phyloP scores from a whole-genome alignment of 306 rosid species.

The Pyrus betulifolia region DNA sequence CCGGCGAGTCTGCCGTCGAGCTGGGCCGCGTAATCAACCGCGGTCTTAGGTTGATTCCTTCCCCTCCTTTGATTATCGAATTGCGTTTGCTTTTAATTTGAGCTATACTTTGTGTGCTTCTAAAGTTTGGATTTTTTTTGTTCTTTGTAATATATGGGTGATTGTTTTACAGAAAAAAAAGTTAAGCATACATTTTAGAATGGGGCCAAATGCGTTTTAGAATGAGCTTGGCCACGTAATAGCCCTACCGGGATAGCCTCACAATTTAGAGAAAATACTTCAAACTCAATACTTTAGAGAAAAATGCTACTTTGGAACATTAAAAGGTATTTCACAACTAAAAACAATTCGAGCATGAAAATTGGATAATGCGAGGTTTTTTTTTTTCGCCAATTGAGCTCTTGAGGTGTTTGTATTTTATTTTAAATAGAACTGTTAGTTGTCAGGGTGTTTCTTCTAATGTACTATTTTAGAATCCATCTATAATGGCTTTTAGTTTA shows the following conservation, averaged over 20 bases:
- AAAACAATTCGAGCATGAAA: too few relatives aligned
- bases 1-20: constrained; percentile 67
- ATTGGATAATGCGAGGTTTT: too few relatives aligned
- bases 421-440: too few relatives aligned
- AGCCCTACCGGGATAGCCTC: too few relatives aligned
- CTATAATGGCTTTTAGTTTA: too few relatives aligned
- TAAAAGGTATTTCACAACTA: not conserved
- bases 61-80: not conserved
- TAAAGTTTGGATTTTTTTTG: not conserved
- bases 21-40: constrained; percentile 78
- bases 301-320: not conserved
- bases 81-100: not conserved
- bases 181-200: not conserved
- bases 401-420: too few relatives aligned
- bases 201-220: too few relatives aligned
- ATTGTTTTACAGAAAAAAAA: not conserved
- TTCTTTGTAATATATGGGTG: not conserved
- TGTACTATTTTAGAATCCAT: not conserved
- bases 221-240: too few relatives aligned
- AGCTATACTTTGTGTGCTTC: not conserved
- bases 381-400: too few relatives aligned
- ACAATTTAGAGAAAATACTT: not conserved
- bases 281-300: not conserved
- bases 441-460: not conserved
- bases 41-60: constrained; percentile 40